Conservation (phyloP, 2,329 filamentous ascomycete genomes). For the Aspergillus uvarum region DNA sequence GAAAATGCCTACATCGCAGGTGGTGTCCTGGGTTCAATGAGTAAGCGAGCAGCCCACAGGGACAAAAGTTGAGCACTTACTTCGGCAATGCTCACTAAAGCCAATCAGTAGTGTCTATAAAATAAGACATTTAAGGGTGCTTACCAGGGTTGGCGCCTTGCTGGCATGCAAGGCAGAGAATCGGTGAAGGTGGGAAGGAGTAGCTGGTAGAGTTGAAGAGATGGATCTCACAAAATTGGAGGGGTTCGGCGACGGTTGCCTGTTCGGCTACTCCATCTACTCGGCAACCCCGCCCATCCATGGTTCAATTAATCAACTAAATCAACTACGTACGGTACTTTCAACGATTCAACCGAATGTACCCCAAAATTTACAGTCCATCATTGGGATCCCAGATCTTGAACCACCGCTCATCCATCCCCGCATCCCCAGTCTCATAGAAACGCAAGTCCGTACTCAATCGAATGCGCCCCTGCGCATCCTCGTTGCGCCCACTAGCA, state of each 20-base stretch:
- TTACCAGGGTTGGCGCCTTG: constrained; percentile 8
- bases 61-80: constrained; percentile 5
- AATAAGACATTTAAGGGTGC: neutral
- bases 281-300: neutral
- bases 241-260: constrained; percentile 1
- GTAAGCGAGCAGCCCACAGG: neutral
- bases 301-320: neutral
- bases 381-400: constrained; percentile 39
- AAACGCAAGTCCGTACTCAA: constrained; percentile 47
- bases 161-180: constrained; percentile 1
- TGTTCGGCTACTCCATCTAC: constrained; percentile 1
- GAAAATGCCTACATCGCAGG: constrained; percentile 3
- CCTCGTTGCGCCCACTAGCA: constrained; percentile 42
- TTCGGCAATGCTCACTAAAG: constrained; percentile 17
- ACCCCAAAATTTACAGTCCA: constrained; percentile 20
- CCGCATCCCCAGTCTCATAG: constrained; percentile 35
- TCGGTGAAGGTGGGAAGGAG: neutral
- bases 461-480: constrained; percentile 39
- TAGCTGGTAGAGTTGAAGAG: neutral
- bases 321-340: too few species aligned
- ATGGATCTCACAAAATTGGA: neutral
- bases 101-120: neutral
- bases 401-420: constrained; percentile 39
- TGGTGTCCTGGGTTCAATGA: neutral
- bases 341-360: too few species aligned